Conservation (phyloP, 1,284 basidiomycete species). For the Puccinia sorghi region DNA sequence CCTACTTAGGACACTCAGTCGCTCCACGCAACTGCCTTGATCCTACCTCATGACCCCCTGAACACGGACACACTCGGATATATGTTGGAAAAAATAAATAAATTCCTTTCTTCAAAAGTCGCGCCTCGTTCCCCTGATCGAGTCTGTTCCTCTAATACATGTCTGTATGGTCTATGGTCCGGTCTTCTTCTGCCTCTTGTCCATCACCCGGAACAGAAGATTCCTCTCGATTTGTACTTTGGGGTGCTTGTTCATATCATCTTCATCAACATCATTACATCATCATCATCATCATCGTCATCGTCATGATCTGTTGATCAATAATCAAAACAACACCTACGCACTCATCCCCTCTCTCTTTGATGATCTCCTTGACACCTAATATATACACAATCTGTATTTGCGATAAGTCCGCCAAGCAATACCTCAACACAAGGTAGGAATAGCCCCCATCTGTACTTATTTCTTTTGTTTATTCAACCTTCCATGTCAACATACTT, state of each 20-base stretch:
- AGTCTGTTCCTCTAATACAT: neutral
- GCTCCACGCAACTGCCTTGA: neutral
- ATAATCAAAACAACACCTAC: neutral
- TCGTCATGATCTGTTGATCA: neutral
- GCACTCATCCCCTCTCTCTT: constrained; percentile 1
- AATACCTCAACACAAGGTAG: neutral
- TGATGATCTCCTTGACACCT: neutral
- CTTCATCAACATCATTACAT: neutral
- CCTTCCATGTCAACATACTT: neutral
- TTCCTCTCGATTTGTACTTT: constrained; percentile 1
- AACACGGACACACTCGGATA: neutral
- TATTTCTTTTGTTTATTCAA: neutral
- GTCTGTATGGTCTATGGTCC: neutral
- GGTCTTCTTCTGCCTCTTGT: neutral
- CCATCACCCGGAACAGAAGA: neutral
- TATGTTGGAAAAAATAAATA: neutral
- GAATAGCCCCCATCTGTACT: too few relatives aligned
- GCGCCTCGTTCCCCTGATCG: neutral
- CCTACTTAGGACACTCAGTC: neutral
- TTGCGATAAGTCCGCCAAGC: neutral
- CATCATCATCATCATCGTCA: constrained; percentile 18
- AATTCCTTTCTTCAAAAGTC: neutral
- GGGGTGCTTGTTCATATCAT: neutral
- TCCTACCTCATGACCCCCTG: neutral
- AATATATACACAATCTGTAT: neutral